Evolutionary conservation across 495 filamentous ascomycete genomes (phyloP), one percentile per base, ranked within the genome.

Genomic region (Lasiosphaeria ovina): DNA sequence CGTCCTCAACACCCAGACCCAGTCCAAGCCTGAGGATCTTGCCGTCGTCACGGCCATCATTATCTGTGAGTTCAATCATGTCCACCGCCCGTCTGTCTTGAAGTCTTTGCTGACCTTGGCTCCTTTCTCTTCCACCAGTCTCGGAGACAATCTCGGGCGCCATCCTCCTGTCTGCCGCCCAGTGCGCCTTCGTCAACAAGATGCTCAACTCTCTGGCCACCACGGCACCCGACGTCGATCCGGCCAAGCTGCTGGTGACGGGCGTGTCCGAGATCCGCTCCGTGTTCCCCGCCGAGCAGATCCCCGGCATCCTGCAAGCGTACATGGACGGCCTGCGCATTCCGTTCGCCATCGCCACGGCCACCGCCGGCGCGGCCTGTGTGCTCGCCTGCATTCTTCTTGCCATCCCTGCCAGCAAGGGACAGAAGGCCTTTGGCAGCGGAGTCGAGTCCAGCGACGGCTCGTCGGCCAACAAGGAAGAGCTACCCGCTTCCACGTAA

Each of bases 121-220:
- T 24, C 24, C 24, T 24, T 2, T 24, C 24, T 49, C 11, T 49
- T 1, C 1, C 17, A 49, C 10, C n/a, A 49, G 47, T 49, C 12
- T 49, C n/a, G 10, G 10, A 49, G 17, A 49, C 47, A 6, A 49
- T 49, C 10, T 10, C 10, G 11, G 47, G 47, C 47, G n/a, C 47
- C 47, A 49, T 49, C 47, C n/a, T 49, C 12, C 6, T 49, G 10
- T 49, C 47, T 11, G 47, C 47, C 8, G 84, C 74, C 1, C 80
- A 89, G 68, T 79, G 76, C 16, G 72, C 87, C 8, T 86, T 89
- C 73, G 76, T 78, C 55, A 84, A 86, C 64, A 70, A 74, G 0
- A 71, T 88, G 10, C 72, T 82, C 34, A 55, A 38, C 1, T 51
- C 54, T 12, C 44, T 74, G 2, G 44, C 11, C 2, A 32, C 10